Percentiles rank a stretch among this genome's conserved stretches.
These are phyloP conservation scores for Vigna radiata DNA, from an alignment of 306 rosid genomes.

Conservation along the genomic window DNA sequence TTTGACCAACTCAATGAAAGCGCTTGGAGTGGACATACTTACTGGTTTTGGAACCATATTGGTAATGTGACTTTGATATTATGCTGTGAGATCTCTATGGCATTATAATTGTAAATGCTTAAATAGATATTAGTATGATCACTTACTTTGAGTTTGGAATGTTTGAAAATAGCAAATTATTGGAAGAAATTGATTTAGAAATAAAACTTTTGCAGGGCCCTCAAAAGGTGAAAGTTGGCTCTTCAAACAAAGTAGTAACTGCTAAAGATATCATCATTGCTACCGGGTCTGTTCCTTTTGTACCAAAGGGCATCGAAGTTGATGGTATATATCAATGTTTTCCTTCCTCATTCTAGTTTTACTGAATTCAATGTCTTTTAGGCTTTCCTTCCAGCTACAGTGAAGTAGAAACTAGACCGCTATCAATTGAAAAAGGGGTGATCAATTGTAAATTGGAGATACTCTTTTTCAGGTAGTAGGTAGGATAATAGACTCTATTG, in stretches of 20 bases:
- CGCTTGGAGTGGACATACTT: slow-evolving; percentile 96
- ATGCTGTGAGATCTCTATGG: slow-evolving; percentile 15
- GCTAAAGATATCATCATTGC: slow-evolving; percentile 94
- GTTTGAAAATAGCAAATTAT: slow-evolving; percentile 3
- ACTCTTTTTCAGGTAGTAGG: neutral
- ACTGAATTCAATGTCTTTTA: slow-evolving; percentile 13
- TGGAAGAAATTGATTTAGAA: slow-evolving; percentile 7
- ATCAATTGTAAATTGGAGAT: slow-evolving; percentile 14
- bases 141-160: slow-evolving; percentile 15
- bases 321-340: slow-evolving; percentile 67
- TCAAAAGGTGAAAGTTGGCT: slow-evolving; percentile 88
- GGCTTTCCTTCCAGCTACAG: slow-evolving; percentile 10
- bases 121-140: slow-evolving; percentile 1
- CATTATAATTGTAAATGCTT: neutral
- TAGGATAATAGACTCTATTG: slow-evolving; percentile 8
- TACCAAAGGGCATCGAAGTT: slow-evolving; percentile 96
- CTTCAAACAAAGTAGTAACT: slow-evolving; percentile 76
- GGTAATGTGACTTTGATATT: slow-evolving; percentile 59
- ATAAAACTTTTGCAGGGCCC: slow-evolving; percentile 68
- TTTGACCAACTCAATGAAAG: slow-evolving; percentile 90
- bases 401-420: neutral
- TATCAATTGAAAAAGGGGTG: neutral
- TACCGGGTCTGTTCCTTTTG: slow-evolving; percentile 97
- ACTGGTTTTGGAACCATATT: slow-evolving; percentile 86
- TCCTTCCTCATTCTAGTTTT: slow-evolving; percentile 38